phyloP scores from a whole-genome alignment of 345 rosid species.

The Euclidium syriacum region DNA sequence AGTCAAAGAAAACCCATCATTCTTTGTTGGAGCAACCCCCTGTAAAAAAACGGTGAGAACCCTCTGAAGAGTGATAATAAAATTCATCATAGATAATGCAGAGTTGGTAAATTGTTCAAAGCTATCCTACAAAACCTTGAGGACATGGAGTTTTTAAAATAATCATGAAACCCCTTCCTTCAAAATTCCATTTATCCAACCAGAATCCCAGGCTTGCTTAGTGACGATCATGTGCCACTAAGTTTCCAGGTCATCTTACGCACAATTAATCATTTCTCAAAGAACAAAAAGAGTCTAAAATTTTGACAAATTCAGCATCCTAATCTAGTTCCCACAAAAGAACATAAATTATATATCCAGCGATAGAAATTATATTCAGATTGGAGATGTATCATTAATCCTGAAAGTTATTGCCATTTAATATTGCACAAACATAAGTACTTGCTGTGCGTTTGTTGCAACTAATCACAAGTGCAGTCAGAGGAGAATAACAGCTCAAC shows the following conservation, averaged over 20 bases:
- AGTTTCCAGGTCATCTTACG: not conserved
- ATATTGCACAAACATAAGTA: conserved; percentile 1
- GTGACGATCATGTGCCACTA: not conserved
- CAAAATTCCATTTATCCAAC: conserved; percentile 1
- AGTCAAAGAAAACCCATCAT: conserved; percentile 73
- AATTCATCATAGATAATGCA: not conserved
- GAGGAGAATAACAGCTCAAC: not conserved
- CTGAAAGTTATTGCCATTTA: not conserved
- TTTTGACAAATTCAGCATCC: not conserved
- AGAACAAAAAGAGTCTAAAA: not conserved
- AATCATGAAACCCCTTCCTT: conserved; percentile 11
- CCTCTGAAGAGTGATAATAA: not conserved
- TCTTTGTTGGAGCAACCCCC: conserved; percentile 61
- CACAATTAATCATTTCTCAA: conserved; percentile 8
- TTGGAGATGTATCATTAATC: not conserved
- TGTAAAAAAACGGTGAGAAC: conserved; percentile 34
- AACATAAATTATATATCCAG: conserved; percentile 2
- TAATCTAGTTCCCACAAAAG: not conserved
- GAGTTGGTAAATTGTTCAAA: not conserved
- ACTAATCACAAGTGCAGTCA: conserved; percentile 2
- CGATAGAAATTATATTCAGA: not conserved
- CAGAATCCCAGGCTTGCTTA: not conserved
- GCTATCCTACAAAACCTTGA: not conserved
- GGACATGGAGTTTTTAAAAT: not conserved
- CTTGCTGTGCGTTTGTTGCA: not conserved